phyloP scores from a whole-genome alignment of 2,329 filamentous ascomycete species.

The Penicillium sp. region DNA sequence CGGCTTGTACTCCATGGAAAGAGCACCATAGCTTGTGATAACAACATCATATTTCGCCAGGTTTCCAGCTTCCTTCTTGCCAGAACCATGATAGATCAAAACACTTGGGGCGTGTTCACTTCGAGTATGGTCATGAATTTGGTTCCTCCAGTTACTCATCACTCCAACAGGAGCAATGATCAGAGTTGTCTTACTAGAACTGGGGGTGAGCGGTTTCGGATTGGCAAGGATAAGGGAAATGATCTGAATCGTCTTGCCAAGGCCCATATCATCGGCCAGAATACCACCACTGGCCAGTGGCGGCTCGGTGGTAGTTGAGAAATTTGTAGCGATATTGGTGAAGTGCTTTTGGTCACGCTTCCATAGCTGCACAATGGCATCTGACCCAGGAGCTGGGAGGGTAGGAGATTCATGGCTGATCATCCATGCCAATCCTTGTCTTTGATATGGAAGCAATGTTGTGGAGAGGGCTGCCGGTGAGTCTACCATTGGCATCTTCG shows the following conservation, averaged over 20 bases:
- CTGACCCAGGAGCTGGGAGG: slow-evolving; percentile 62
- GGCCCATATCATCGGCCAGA: slow-evolving; percentile 88
- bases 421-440: slow-evolving; percentile 81
- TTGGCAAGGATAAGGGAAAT: slow-evolving; percentile 76
- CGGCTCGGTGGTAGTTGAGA: slow-evolving; percentile 62
- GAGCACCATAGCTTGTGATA: slow-evolving; percentile 81
- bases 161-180: slow-evolving; percentile 83
- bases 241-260: slow-evolving; percentile 86
- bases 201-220: slow-evolving; percentile 44
- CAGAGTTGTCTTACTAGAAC: slow-evolving; percentile 66
- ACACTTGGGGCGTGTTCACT: slow-evolving; percentile 66
- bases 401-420: slow-evolving; percentile 72
- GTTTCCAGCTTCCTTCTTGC: slow-evolving; percentile 62
- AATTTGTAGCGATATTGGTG: slow-evolving; percentile 73
- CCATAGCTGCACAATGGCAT: slow-evolving; percentile 77
- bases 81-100: slow-evolving; percentile 73
- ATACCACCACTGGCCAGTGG: slow-evolving; percentile 78
- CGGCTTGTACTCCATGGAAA: slow-evolving; percentile 67
- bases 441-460: slow-evolving; percentile 77
- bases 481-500: slow-evolving; percentile 71
- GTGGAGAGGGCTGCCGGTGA: slow-evolving; percentile 70
- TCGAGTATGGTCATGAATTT: slow-evolving; percentile 74
- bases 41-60: slow-evolving; percentile 74
- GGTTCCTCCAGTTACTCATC: slow-evolving; percentile 88
- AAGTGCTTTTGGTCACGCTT: slow-evolving; percentile 59